These are phyloP conservation scores for Aspergillus brunneoviolaceus DNA, from an alignment of 2,329 filamentous ascomycete species.

Conservation along the genomic window DNA sequence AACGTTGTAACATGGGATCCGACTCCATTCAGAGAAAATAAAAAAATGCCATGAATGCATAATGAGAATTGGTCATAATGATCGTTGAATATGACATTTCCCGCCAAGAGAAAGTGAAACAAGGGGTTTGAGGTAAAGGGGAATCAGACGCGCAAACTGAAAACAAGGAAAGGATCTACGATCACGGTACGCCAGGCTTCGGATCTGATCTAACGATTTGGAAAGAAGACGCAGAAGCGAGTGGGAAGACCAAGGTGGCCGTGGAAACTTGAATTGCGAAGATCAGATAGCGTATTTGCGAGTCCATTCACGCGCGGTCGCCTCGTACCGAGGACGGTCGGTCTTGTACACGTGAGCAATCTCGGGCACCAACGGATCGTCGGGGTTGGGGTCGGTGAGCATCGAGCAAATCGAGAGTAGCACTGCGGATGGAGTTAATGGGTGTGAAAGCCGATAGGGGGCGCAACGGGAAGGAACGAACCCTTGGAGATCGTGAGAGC, in stretches of 20 bases:
- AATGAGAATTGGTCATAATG: conserved; percentile 37
- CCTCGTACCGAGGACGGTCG: conserved; percentile 91
- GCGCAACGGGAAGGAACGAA: conserved; percentile 43
- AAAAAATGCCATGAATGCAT: conserved; percentile 42
- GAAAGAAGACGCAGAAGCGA: conserved; percentile 27
- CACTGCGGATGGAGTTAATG: conserved; percentile 55
- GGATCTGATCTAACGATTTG: conserved; percentile 36
- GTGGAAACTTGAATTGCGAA: conserved; percentile 26
- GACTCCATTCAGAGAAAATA: conserved; percentile 24
- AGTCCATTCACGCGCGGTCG: conserved; percentile 96
- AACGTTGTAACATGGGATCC: conserved; percentile 22
- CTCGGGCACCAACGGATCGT: conserved; percentile 97
- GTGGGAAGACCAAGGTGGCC: conserved; percentile 28
- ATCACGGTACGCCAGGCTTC: conserved; percentile 42
- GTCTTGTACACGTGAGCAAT: conserved; percentile 99
- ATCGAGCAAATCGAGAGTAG: conserved; percentile 99
- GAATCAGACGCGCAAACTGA: conserved; percentile 26
- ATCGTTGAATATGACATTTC: conserved; percentile 39
- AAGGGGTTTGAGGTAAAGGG: conserved; percentile 18
- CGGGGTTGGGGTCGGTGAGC: conserved; percentile 98
- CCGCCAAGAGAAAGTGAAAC: conserved; percentile 26
- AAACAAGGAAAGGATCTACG: conserved; percentile 35
- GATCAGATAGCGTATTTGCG: conserved; percentile 94
- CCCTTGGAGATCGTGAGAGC: conserved; percentile 98
- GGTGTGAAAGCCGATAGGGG: neutral